A percentile compares a stretch with the other conserved stretches of the same genome.
phyloP scores from a whole-genome alignment of 257 asterid genomes.

The Scutellaria minor region DNA sequence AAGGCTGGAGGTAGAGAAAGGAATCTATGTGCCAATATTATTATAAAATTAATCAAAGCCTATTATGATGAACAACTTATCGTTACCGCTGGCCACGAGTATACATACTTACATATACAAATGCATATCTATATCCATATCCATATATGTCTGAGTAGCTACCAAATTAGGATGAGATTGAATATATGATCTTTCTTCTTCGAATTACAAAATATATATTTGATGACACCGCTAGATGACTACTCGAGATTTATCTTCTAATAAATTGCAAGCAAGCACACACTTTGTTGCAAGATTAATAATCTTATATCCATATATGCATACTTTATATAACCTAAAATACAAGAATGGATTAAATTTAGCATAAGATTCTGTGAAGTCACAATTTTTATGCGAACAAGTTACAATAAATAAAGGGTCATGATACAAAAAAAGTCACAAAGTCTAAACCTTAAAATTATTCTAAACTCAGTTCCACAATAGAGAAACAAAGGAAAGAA shows the following conservation, averaged over 20 bases:
- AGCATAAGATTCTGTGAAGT: slow-evolving; percentile 40
- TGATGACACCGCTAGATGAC: slow-evolving; percentile 11
- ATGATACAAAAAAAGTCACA: slow-evolving; percentile 16
- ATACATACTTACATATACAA: background rate
- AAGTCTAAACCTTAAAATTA: slow-evolving; percentile 38
- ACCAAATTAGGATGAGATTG: no score
- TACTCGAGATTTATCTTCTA: background rate
- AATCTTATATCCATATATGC: background rate
- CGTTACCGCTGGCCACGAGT: slow-evolving; percentile 35
- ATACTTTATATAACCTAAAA: slow-evolving; percentile 17
- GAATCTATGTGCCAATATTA: slow-evolving; percentile 39
- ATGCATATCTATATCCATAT: background rate
- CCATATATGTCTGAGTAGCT: no score
- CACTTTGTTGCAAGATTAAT: slow-evolving; percentile 26
- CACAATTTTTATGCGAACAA: slow-evolving; percentile 39
- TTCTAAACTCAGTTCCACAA: slow-evolving; percentile 36
- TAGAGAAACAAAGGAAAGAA: slow-evolving; percentile 14
- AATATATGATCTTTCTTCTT: background rate
- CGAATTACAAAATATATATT: background rate
- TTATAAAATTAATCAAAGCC: slow-evolving; percentile 22
- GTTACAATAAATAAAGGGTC: slow-evolving; percentile 43
- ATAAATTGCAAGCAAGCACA: slow-evolving; percentile 17
- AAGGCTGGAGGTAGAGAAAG: slow-evolving; percentile 43
- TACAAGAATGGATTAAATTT: slow-evolving; percentile 28
- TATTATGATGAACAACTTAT: slow-evolving; percentile 35